Evolutionary conservation across 371 early-diverging fungal species (phyloP), one percentile per base, ranked within the genome.

Genomic region (Rhizopus delemar): DNA sequence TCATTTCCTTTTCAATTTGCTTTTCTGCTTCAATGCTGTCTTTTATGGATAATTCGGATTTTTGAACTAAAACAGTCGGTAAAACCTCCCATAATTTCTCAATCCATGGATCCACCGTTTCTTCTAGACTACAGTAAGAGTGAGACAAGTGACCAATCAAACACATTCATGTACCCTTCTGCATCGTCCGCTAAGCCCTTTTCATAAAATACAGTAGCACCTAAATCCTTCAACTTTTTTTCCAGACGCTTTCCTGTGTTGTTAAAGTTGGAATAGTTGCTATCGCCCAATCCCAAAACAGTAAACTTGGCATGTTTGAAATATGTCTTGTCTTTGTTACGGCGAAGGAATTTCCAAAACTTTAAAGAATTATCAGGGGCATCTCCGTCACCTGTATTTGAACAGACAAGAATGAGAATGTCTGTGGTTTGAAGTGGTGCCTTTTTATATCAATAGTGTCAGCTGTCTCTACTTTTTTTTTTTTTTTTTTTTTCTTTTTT

Each of bases 331-430:
- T 78, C 63, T 60, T 86, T 88, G 54, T 77, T 77, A 12, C 88
- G 76, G 41, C 92, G 85, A 48, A 95, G 62, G 57, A 82, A 89
- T 6, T 91, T 77, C 90, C 90, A 94, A 73, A 94, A 95, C 67
- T 92, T 90, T 22, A 86, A 78, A 0, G 93, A 80, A 74, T 96
- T 95, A 66, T 94, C 94, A 4, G 97, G 97, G 35, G 95, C 89
- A 66, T 97, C 97, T 16, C 97, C 97, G 70, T 97, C 95, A 13
- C 96, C 97, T 0, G 95, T 95, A n/a, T 93, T 95, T 8, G 95
- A 93, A 38, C 85, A 75, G 0, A 97, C 89, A 60, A 93, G 78
- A 22, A 97, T 87, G 1, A 90, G 69, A 3, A 88, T 80, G 22
- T 84, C 79, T 15, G 82, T 73, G 29, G 69, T 68, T 28, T 74